Evolutionary conservation across 306 rosid genomes (phyloP), one percentile per base, ranked within the genome.

Genomic region (Hylodesmum podocarpum): DNA sequence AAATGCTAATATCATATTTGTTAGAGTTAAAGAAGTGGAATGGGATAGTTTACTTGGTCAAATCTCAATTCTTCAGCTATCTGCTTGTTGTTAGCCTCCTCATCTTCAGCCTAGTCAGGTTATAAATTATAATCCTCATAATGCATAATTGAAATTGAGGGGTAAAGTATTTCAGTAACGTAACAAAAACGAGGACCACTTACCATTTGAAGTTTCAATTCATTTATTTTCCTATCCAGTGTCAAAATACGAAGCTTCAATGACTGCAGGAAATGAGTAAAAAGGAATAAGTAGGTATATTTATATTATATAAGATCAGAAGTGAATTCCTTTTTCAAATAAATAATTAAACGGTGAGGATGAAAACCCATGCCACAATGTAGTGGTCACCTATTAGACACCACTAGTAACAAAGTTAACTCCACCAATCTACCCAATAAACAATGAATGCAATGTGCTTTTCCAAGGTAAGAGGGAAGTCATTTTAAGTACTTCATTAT

Each of bases 191-290:
- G 53, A 24, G 74, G 64, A 59, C 58, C 84, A 78, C 97, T 80
- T 83, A 92, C 98, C 92, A 90, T 61, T 77, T 81, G 82, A 84
- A 66, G 80, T 82, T 89, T 89, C 85, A 95, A 84, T 59, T 88
- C 97, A 24, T 90, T 86, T 77, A 92, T 81, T 78, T 78, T 88
- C 79, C 85, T 81, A 24, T 83, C 85, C 51, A 95, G 88, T 88
- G 71, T 86, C 71, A 92, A 80, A 83, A 95, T 97, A 81, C 87
- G 96, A 74, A 90, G 97, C 86, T 90, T 92, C 88, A 92, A 77
- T 6, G 98, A 88, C 98, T 95, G 97, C 96, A 84, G 27, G 71
- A 77, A 64, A 64, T 64, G 47, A 79, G 63, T 18, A 28, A 69
- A 66, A 54, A 67, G 57, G 53, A 61, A 70, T 74, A 76, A 87